Evolutionary conservation across 1,284 basidiomycete species (phyloP).

Genomic region (Ganoderma sinense): DNA sequence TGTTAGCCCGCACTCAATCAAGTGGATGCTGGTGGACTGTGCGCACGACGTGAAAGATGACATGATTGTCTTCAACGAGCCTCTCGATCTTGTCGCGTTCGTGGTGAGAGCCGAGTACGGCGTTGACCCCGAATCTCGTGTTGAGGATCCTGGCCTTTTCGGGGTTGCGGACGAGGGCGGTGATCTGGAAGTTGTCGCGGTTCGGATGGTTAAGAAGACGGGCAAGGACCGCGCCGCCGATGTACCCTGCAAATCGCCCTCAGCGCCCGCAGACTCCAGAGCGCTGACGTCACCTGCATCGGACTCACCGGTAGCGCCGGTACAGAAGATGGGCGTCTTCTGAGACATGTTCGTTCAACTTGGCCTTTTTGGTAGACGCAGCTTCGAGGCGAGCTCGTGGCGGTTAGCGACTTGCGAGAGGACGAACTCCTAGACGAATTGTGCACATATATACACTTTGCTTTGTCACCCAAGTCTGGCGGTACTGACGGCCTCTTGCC

Average conservation of each 20-base stretch:
- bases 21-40: slow-evolving; percentile 31
- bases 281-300: not conserved
- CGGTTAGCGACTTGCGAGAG: not conserved
- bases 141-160: slow-evolving; percentile 39
- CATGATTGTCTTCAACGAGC: slow-evolving; percentile 33
- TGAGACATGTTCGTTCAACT: not conserved
- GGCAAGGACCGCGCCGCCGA: slow-evolving; percentile 36
- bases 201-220: slow-evolving; percentile 34
- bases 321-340: slow-evolving; percentile 30
- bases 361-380: not conserved
- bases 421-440: not conserved
- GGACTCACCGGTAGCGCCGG: slow-evolving; percentile 32
- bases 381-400: not conserved
- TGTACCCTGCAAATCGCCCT: slow-evolving; percentile 34
- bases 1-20: slow-evolving; percentile 9
- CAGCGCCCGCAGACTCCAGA: not conserved
- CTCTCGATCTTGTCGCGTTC: slow-evolving; percentile 35
- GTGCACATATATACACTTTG: not conserved
- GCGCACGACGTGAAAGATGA: slow-evolving; percentile 37
- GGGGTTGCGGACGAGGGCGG: slow-evolving; percentile 30
- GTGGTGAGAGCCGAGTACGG: slow-evolving; percentile 35
- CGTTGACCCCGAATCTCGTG: slow-evolving; percentile 34
- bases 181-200: slow-evolving; percentile 32
- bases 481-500: too few relatives aligned
- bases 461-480: not conserved